phyloP scores from a whole-genome alignment of 2,329 filamentous ascomycete genomes.

The Trichoderma gracile region DNA sequence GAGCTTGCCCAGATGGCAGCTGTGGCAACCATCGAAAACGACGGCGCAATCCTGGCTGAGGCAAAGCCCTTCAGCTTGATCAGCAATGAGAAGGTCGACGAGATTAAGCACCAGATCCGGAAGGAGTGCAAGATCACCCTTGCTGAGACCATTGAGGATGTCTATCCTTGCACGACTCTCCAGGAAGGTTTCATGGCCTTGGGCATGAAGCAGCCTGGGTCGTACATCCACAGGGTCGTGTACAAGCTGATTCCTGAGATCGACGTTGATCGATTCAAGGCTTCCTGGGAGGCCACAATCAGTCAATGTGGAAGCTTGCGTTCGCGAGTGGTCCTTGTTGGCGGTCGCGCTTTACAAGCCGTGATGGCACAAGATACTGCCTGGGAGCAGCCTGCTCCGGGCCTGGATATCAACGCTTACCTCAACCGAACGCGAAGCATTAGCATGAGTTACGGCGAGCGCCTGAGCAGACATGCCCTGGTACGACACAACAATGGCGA shows the following conservation, averaged over 20 bases:
- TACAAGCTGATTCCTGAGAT: slow-evolving; percentile 3
- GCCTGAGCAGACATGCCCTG: slow-evolving; percentile 19
- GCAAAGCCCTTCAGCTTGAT: slow-evolving; percentile 9
- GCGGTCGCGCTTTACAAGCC: slow-evolving; percentile 13
- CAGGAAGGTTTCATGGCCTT: slow-evolving; percentile 25
- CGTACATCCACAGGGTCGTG: slow-evolving; percentile 20
- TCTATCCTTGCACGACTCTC: slow-evolving; percentile 22
- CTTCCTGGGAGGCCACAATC: slow-evolving; percentile 33
- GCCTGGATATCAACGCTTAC: slow-evolving; percentile 6
- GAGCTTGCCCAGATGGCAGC: slow-evolving; percentile 19
- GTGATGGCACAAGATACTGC: slow-evolving; percentile 4
- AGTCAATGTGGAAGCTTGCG: slow-evolving; percentile 21
- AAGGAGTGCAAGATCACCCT: slow-evolving; percentile 6
- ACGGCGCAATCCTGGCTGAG: not conserved
- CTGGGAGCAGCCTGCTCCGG: slow-evolving; percentile 4
- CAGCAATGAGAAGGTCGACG: not conserved
- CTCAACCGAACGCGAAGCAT: slow-evolving; percentile 11
- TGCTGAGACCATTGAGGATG: slow-evolving; percentile 13
- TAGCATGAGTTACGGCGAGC: slow-evolving; percentile 21
- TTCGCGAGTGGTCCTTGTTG: slow-evolving; percentile 17
- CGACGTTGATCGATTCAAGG: slow-evolving; percentile 8
- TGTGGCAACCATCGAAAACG: slow-evolving; percentile 10
- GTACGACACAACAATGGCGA: slow-evolving; percentile 13
- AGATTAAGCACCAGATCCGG: not conserved
- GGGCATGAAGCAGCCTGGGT: slow-evolving; percentile 22